A percentile compares a stretch with the other conserved stretches of the same genome.
phyloP scores from a whole-genome alignment of 108 stramenopile genomes.

The Mediolabrus comicus region DNA sequence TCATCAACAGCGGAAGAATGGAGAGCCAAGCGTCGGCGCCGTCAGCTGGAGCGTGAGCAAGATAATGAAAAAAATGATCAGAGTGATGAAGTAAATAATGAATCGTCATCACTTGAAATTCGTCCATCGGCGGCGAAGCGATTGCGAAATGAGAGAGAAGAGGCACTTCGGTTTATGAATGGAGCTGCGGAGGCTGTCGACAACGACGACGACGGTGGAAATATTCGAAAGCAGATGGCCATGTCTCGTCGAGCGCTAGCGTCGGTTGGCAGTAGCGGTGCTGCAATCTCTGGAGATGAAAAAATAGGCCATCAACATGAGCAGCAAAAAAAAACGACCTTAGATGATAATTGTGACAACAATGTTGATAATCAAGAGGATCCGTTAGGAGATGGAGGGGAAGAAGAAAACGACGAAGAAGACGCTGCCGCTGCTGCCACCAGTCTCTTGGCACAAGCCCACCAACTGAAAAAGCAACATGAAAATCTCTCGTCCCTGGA shows the following conservation, averaged over 20 bases:
- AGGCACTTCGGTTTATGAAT: conserved; percentile 33
- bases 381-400: conserved; percentile 8
- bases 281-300: background rate
- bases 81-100: conserved; percentile 24
- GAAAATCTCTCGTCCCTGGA: conserved; percentile 58
- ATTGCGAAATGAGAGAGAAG: conserved; percentile 50
- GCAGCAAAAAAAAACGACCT: background rate
- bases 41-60: conserved; percentile 7
- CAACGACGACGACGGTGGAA: conserved; percentile 3
- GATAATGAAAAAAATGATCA: conserved; percentile 20
- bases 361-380: background rate
- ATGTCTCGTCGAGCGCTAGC: conserved; percentile 29
- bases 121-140: conserved; percentile 53
- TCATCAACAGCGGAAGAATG: conserved; percentile 28
- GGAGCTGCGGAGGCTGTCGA: background rate
- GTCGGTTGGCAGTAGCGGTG: conserved; percentile 21
- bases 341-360: background rate
- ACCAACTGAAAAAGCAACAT: conserved; percentile 70
- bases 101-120: background rate
- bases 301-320: background rate
- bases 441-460: conserved; percentile 85
- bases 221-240: conserved; percentile 39
- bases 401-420: background rate
- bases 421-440: conserved; percentile 21
- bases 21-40: conserved; percentile 42